phyloP scores from a whole-genome alignment of 768 basidiomycete species.

The Suillus hirtellus region DNA sequence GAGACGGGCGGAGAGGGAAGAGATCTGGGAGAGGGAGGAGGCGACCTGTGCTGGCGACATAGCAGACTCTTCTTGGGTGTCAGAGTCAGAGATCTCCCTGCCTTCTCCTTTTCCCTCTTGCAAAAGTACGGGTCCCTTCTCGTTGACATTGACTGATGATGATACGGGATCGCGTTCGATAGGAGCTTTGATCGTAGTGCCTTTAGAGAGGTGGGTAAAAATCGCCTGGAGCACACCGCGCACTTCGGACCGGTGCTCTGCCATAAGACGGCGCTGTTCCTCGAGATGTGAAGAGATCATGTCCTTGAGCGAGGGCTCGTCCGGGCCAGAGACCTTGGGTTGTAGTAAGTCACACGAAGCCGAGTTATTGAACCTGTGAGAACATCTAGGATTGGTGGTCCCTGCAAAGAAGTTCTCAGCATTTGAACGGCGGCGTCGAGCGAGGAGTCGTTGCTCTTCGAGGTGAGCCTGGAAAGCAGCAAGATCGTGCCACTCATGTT shows the following conservation, averaged over 20 bases:
- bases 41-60: constrained; percentile 8
- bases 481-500: constrained; percentile 1
- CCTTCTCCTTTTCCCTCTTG: constrained; percentile 38
- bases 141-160: background rate
- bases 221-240: constrained; percentile 6
- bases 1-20: constrained; percentile 44
- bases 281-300: background rate
- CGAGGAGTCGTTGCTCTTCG: background rate
- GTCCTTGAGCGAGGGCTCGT: background rate
- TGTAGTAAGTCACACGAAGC: background rate
- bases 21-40: constrained; percentile 39
- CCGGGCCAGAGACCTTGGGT: background rate
- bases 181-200: background rate
- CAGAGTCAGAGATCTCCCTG: constrained; percentile 23
- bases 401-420: background rate
- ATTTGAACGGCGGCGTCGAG: background rate
- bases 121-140: constrained; percentile 2
- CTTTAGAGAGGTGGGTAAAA: constrained; percentile 1
- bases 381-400: constrained; percentile 1
- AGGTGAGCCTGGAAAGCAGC: background rate
- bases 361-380: background rate
- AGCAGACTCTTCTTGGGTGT: constrained; percentile 17
- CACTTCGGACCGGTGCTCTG: constrained; percentile 10
- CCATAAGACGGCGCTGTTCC: constrained; percentile 9
- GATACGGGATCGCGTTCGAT: background rate